Evolutionary conservation across 2,329 filamentous ascomycete species (phyloP), one percentile per base, ranked within the genome.

Genomic region (Xylaria hypoxylon): DNA sequence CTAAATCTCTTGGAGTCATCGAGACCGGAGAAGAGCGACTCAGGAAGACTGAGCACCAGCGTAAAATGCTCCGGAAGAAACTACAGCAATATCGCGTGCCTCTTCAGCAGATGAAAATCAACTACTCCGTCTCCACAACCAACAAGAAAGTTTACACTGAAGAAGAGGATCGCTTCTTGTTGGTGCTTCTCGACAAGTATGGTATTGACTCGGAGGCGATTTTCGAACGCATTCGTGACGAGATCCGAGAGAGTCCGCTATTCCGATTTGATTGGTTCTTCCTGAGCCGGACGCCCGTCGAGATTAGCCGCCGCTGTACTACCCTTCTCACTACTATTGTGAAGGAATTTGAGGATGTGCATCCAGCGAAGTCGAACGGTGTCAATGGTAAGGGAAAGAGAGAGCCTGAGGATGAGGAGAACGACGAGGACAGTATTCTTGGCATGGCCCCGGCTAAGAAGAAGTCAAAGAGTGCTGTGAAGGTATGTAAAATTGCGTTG

Each of bases 251-350:
- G 71, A 95, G 91, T 63, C 94, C 96, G 10, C 84, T 99, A 3
- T 99, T 99, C 86, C 90, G 96, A 44, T 99, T 99, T 75, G 96
- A 99, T 78, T 99, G 96, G 96, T 99, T 99, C 83, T 97, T 99
- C 85, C 86, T 99, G 45, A 97, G 93, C 78, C 89, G 96, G 51
- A 99, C 95, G 3, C 93, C 96, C 0, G 90, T 94, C 56, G 96
- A 99, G 80, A 91, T 99, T 73, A 92, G 93, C 68, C 90, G 96
- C 73, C 89, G 96, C 59, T 98, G 96, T 82, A 96, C 92, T 35
- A 99, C 96, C 1, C 86, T 99, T 59, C 88, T 99, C 70, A 97
- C 95, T 40, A 97, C 96, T 0, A 93, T 99, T 53, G 92, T 96
- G 59, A 92, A 96, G 79, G 96, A 99, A 80, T 97, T 97, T 79